Percentiles rank a stretch among this genome's conserved stretches.
These are phyloP conservation scores for Debaryomyces tyrocola DNA, from an alignment of 805 yeast species.

Conservation along the genomic window DNA sequence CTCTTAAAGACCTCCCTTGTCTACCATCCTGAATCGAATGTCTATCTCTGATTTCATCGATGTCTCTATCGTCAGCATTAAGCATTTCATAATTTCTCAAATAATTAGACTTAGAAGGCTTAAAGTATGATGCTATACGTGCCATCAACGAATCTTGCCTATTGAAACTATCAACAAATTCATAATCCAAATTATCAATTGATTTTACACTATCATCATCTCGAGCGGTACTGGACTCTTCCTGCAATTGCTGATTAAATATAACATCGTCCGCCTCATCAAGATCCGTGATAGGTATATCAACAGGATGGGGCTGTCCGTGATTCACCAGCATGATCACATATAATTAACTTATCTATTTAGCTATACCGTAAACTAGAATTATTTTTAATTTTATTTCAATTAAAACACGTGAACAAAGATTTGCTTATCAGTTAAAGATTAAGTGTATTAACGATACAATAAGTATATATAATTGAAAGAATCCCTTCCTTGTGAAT, in stretches of 20 bases:
- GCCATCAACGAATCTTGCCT: not conserved
- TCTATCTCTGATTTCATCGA: constrained; percentile 21
- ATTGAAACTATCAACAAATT: constrained; percentile 5
- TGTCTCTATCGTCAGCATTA: not conserved
- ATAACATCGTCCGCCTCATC: constrained; percentile 43
- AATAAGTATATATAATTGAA: no score
- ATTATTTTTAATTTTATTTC: no score
- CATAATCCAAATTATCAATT: constrained; percentile 25
- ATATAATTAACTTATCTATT: no score
- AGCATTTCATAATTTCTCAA: constrained; percentile 5
- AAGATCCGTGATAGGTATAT: constrained; percentile 56
- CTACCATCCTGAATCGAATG: constrained; percentile 3
- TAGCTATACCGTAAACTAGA: no score
- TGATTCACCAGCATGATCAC: constrained; percentile 19
- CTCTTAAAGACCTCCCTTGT: constrained; percentile 15
- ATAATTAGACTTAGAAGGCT: not conserved
- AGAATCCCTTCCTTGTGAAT: no score
- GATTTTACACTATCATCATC: constrained; percentile 8
- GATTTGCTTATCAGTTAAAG: no score
- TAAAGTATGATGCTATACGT: not conserved
- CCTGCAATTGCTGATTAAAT: constrained; percentile 15
- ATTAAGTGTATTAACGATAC: no score
- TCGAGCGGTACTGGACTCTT: not conserved
- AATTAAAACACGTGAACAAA: no score
- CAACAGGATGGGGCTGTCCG: constrained; percentile 39